phyloP scores from a whole-genome alignment of 2,329 filamentous ascomycete species.

The Pyrenochaeta sp. region DNA sequence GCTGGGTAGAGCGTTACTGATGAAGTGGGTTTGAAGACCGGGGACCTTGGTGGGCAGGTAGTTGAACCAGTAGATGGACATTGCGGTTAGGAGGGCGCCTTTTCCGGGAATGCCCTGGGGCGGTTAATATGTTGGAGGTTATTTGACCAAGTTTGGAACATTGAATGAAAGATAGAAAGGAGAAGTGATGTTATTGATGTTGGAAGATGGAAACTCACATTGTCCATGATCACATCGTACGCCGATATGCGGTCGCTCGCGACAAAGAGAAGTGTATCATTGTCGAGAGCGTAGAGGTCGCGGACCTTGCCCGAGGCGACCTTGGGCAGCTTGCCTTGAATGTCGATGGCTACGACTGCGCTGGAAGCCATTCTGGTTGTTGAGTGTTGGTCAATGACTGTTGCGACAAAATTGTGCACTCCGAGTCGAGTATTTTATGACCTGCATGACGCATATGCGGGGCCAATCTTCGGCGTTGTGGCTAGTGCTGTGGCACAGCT shows the following conservation, averaged over 20 bases:
- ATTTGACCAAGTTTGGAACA: too few relatives aligned
- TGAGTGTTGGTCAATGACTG: slow-evolving; percentile 12
- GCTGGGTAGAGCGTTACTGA: slow-evolving; percentile 64
- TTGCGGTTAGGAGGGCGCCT: slow-evolving; percentile 70
- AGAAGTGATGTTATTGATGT: background rate
- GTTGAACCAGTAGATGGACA: slow-evolving; percentile 72
- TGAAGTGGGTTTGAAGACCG: slow-evolving; percentile 67
- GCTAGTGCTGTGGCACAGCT: slow-evolving; percentile 6
- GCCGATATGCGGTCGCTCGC: slow-evolving; percentile 92
- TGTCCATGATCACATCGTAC: slow-evolving; percentile 89
- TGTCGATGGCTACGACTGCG: slow-evolving; percentile 39
- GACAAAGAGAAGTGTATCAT: slow-evolving; percentile 78
- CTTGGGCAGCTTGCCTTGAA: slow-evolving; percentile 50
- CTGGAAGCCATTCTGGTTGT: slow-evolving; percentile 34
- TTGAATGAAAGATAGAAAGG: background rate
- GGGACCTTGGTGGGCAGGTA: slow-evolving; percentile 65
- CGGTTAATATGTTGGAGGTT: too few relatives aligned
- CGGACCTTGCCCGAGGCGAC: slow-evolving; percentile 77
- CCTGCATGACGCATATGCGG: slow-evolving; percentile 25
- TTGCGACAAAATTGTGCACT: slow-evolving; percentile 12
- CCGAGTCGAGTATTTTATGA: slow-evolving; percentile 26
- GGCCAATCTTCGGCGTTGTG: slow-evolving; percentile 11
- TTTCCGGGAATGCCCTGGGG: slow-evolving; percentile 74
- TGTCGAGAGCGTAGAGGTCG: slow-evolving; percentile 78
- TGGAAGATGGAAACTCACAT: slow-evolving; percentile 58